Evolutionary conservation across 306 rosid genomes (phyloP).

Genomic region (Medicago ruthenica): DNA sequence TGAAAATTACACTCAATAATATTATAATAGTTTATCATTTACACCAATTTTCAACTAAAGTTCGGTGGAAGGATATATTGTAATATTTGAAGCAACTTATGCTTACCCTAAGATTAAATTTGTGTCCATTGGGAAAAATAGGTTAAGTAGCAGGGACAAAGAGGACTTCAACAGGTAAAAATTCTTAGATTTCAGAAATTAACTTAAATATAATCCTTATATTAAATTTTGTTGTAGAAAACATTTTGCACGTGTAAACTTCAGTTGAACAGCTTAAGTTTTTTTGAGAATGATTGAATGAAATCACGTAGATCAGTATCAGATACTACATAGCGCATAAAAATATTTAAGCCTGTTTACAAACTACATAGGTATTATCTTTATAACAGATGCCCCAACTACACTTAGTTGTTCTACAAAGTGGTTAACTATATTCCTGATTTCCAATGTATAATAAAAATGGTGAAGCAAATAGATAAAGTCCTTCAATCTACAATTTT

Average conservation of each 20-base stretch:
- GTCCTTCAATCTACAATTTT: neutral
- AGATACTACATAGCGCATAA: neutral
- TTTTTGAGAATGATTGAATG: conserved; percentile 24
- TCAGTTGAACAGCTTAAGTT: conserved; percentile 19
- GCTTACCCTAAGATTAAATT: neutral
- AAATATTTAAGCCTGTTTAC: neutral
- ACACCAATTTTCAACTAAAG: conserved; percentile 16
- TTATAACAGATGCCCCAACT: neutral
- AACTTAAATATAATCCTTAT: neutral
- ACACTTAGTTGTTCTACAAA: conserved; percentile 1
- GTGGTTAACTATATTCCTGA: conserved; percentile 21
- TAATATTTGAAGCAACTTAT: conserved; percentile 25
- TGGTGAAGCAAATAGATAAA: conserved; percentile 17
- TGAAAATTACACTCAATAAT: conserved; percentile 16
- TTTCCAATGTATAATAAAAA: conserved; percentile 5
- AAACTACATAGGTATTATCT: neutral
- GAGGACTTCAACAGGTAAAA: neutral
- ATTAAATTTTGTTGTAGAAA: neutral
- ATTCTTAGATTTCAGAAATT: no score
- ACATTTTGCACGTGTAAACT: conserved; percentile 6
- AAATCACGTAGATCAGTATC: conserved; percentile 11
- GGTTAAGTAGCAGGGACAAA: neutral
- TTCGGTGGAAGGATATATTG: neutral
- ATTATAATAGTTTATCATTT: conserved; percentile 8
- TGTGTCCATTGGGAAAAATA: neutral